A percentile compares a stretch with the other conserved stretches of the same genome.
Conservation (phyloP, 1,139 yeast genomes). For the Geotrichum histeridarum region DNA sequence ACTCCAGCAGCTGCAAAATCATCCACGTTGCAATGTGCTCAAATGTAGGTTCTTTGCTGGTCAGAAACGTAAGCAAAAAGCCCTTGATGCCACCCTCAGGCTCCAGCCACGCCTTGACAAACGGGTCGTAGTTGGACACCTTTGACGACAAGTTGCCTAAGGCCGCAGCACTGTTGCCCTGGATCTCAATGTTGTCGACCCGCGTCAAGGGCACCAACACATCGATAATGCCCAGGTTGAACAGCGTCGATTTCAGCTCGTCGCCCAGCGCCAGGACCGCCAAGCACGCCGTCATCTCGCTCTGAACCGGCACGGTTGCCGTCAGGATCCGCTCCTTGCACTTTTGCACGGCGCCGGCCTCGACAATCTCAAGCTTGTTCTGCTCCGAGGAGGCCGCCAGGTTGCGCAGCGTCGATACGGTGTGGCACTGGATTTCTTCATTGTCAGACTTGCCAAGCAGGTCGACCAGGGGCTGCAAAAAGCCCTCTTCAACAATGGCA, state of each 20-base stretch:
- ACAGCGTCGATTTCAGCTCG: conserved; percentile 79
- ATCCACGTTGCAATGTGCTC: conserved; percentile 99
- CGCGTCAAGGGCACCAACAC: conserved; percentile 88
- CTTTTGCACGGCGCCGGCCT: conserved; percentile 92
- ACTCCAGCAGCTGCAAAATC: conserved; percentile 83
- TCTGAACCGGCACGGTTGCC: conserved; percentile 85
- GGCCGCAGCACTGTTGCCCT: conserved; percentile 98
- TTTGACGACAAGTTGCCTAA: conserved; percentile 91
- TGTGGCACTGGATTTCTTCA: conserved; percentile 96
- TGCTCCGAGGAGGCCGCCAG: conserved; percentile 93
- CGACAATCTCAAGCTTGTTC: conserved; percentile 83
- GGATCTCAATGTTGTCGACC: conserved; percentile 86
- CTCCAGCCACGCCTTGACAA: conserved; percentile 70
- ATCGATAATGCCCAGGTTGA: conserved; percentile 79
- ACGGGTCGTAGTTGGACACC: conserved; percentile 74
- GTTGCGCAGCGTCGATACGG: conserved; percentile 90
- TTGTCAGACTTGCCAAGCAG: conserved; percentile 80
- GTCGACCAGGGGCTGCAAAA: conserved; percentile 80
- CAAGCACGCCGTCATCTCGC: conserved; percentile 94
- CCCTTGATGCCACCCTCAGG: conserved; percentile 86
- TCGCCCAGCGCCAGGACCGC: conserved; percentile 96
- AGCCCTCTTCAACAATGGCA: conserved; percentile 91
- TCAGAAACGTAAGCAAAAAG: conserved; percentile 73
- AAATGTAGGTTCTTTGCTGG: conserved; percentile 87
- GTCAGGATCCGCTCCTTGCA: conserved; percentile 81